Conservation (phyloP, 371 early-diverging fungal genomes). For the Mucor irregularis region DNA sequence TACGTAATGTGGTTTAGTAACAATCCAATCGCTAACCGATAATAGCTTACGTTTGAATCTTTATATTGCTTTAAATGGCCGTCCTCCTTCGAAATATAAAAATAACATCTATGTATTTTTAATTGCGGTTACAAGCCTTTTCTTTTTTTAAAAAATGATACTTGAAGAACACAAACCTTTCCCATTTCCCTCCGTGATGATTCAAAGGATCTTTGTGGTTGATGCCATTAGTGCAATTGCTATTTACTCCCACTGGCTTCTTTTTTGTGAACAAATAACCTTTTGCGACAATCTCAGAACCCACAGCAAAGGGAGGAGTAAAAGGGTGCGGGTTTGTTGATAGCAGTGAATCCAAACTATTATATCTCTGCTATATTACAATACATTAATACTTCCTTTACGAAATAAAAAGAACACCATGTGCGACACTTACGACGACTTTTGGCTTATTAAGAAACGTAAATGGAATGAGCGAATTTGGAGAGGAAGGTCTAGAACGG, state of each 20-base stretch:
- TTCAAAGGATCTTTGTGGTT: slow-evolving; percentile 1
- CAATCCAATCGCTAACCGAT: background rate
- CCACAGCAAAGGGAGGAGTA: too few species aligned
- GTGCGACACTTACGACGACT: slow-evolving; percentile 18
- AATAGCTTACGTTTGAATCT: slow-evolving; percentile 8
- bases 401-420: background rate
- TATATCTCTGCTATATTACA: slow-evolving; percentile 18
- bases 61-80: slow-evolving; percentile 31
- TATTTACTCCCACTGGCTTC: background rate
- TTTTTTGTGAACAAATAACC: slow-evolving; percentile 27
- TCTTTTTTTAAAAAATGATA: too few species aligned
- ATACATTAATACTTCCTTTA: background rate
- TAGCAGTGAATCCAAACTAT: slow-evolving; percentile 26
- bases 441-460: slow-evolving; percentile 27
- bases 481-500: slow-evolving; percentile 15
- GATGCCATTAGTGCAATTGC: slow-evolving; percentile 5
- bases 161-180: too few species aligned
- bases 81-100: slow-evolving; percentile 28
- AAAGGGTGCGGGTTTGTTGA: slow-evolving; percentile 9
- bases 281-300: slow-evolving; percentile 11
- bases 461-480: slow-evolving; percentile 20
- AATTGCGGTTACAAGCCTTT: background rate
- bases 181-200: slow-evolving; percentile 22
- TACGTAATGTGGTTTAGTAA: too few species aligned
- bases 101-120: slow-evolving; percentile 21